Evolutionary conservation across 1,284 basidiomycete genomes (phyloP), one percentile per base, ranked within the genome.

Genomic region (Jaminaea rosea): DNA sequence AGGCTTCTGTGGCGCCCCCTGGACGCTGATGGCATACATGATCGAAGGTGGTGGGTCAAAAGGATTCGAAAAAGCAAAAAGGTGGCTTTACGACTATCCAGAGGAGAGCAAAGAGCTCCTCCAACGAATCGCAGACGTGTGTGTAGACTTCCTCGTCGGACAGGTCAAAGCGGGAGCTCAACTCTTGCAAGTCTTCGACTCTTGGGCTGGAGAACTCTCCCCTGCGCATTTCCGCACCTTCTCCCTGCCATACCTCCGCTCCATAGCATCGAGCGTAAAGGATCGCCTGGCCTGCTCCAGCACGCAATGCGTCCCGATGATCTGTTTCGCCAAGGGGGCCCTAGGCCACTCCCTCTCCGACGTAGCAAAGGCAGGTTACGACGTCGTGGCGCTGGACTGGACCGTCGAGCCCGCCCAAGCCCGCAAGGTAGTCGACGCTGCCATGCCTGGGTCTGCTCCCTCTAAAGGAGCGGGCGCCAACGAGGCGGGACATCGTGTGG

Each of bases 401-500:
- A 64, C 65, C 9, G 62, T 73, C 27, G 68, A 72, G 58, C 71
- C 71, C 1, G 53, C 57, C 24, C 60, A 61, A 13, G 71, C 71
- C 19, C 62, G 71, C 31, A 59, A 60, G 41, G 59, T 67, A 28
- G 65, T 73, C 24, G 62, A 65, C 44, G 53, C 59, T 5, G 55
- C 61, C 4, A 57, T 56, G 26, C 65, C 58, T 21, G 67, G 62
- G 41, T 47, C 53, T 46, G 50, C 45, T 31, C 17, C 19, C 26
- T 62, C 55, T 54, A 65, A 63, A 47, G 51, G 55, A 34, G 57
- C 56, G 0, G 69, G 58, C 11, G 53, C 54, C 47, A 65, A 65
- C 36, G 68, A 66, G 51, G 58, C 60, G n/a, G 63, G 57, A 7
- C 71, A 73, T 50, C 55, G 46, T 2, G 82, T 90, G 58, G 84